Percentiles rank a stretch among this genome's conserved stretches.
Conservation (phyloP, 2,329 filamentous ascomycete species). For the Penicillium sclerotiorum region DNA sequence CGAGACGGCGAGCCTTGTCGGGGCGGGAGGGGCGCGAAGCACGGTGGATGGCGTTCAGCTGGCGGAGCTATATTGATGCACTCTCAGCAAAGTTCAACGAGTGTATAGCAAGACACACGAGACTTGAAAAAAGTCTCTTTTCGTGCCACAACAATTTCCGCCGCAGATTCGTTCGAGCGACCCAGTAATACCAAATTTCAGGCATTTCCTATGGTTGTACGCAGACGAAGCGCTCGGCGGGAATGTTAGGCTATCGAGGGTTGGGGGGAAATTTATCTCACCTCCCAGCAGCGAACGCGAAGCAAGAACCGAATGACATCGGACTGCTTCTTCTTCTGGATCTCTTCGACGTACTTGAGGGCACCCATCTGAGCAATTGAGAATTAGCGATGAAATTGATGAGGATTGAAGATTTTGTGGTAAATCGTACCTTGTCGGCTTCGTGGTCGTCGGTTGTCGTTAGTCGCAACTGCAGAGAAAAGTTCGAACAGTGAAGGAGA, state of each 20-base stretch:
- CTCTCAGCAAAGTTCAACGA: constrained; percentile 99
- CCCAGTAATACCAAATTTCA: constrained; percentile 34
- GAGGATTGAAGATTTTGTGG: neutral
- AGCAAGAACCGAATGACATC: constrained; percentile 99
- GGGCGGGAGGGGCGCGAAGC: constrained; percentile 96
- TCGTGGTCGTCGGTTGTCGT: constrained; percentile 48
- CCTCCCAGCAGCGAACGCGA: constrained; percentile 99
- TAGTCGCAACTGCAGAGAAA: constrained; percentile 38
- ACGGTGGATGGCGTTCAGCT: constrained; percentile 99
- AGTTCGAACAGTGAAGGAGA: constrained; percentile 38
- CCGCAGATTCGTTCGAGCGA: constrained; percentile 36
- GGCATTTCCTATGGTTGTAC: constrained; percentile 36
- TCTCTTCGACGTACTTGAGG: constrained; percentile 99
- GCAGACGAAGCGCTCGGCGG: constrained; percentile 39
- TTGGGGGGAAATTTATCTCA: constrained; percentile 46
- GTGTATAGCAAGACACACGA: constrained; percentile 80
- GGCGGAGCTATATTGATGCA: constrained; percentile 99
- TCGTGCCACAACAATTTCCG: constrained; percentile 52
- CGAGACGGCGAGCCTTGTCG: constrained; percentile 99
- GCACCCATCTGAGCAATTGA: constrained; percentile 78
- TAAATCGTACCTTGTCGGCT: constrained; percentile 46
- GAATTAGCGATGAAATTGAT: constrained; percentile 22
- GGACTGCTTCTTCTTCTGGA: constrained; percentile 99
- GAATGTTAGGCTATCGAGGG: constrained; percentile 40
- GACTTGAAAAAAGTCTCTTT: constrained; percentile 27